Conservation (phyloP, 768 basidiomycete genomes). For the Lactarius pseudohatsudake region DNA sequence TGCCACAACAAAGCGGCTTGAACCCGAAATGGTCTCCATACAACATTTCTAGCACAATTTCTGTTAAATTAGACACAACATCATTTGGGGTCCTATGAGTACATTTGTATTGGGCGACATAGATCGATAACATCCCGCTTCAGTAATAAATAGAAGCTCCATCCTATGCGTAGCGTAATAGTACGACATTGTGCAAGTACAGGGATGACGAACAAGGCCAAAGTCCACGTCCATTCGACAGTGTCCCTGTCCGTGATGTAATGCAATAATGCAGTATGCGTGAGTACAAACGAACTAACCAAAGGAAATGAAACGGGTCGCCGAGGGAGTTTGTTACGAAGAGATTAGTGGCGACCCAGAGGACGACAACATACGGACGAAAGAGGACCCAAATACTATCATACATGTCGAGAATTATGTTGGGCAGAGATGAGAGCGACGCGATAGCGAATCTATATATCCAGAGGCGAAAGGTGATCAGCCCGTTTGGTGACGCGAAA, state of each 20-base stretch:
- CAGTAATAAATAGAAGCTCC: slow-evolving; percentile 13
- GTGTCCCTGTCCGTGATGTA: slow-evolving; percentile 45
- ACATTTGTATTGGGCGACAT: slow-evolving; percentile 1
- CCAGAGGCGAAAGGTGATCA: slow-evolving; percentile 3
- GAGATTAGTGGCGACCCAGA: slow-evolving; percentile 15
- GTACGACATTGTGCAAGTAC: slow-evolving; percentile 40
- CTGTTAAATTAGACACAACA: too few relatives aligned
- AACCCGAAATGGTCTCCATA: too few relatives aligned
- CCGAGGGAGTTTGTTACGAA: not conserved
- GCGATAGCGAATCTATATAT: slow-evolving; percentile 19
- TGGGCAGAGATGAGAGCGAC: slow-evolving; percentile 2
- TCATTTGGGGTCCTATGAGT: not conserved
- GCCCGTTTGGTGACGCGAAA: slow-evolving; percentile 20
- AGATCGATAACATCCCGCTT: slow-evolving; percentile 1
- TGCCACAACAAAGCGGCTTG: too few relatives aligned
- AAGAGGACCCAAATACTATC: slow-evolving; percentile 10
- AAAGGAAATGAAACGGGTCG: slow-evolving; percentile 12
- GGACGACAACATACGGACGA: slow-evolving; percentile 4
- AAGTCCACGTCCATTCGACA: slow-evolving; percentile 55
- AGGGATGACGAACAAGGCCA: slow-evolving; percentile 50
- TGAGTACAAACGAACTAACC: slow-evolving; percentile 30
- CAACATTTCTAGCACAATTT: too few relatives aligned
- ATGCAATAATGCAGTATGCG: slow-evolving; percentile 34
- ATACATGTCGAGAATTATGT: slow-evolving; percentile 15
- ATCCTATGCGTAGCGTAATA: slow-evolving; percentile 17